These are phyloP conservation scores for Bjerkandera adusta DNA, from an alignment of 1,284 basidiomycete genomes.

Conservation along the genomic window DNA sequence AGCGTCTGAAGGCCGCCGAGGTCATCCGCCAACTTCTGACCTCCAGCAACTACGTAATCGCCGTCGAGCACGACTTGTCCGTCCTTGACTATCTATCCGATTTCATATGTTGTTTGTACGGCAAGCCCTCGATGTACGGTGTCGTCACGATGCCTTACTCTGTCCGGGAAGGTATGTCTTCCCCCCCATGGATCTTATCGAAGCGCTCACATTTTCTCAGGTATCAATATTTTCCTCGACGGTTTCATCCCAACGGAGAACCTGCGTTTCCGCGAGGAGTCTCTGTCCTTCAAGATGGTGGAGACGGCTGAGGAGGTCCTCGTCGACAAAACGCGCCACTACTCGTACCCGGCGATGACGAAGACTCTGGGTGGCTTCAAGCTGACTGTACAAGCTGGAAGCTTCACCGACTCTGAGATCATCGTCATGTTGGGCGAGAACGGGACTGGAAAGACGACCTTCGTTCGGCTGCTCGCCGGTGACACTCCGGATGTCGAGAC, in stretches of 20 bases:
- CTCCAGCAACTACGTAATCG: slow-evolving; percentile 87
- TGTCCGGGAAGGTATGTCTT: slow-evolving; percentile 82
- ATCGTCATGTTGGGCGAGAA: slow-evolving; percentile 98
- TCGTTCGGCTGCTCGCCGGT: slow-evolving; percentile 90
- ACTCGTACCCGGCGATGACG: slow-evolving; percentile 91
- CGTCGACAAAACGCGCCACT: slow-evolving; percentile 81
- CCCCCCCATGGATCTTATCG: not conserved
- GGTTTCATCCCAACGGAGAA: slow-evolving; percentile 99
- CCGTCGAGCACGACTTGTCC: slow-evolving; percentile 96
- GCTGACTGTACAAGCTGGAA: slow-evolving; percentile 83
- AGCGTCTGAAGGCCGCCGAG: slow-evolving; percentile 93
- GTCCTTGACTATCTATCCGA: slow-evolving; percentile 97
- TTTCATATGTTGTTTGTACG: slow-evolving; percentile 95
- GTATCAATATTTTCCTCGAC: slow-evolving; percentile 98
- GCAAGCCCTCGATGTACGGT: slow-evolving; percentile 95
- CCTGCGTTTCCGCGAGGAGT: slow-evolving; percentile 93
- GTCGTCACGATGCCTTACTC: slow-evolving; percentile 98
- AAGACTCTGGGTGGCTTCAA: slow-evolving; percentile 95
- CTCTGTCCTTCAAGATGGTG: slow-evolving; percentile 93
- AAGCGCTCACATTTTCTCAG: slow-evolving; percentile 34
- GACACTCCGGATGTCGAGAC: slow-evolving; percentile 83
- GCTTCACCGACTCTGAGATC: slow-evolving; percentile 95
- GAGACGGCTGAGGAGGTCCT: slow-evolving; percentile 89
- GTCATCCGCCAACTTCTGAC: slow-evolving; percentile 86
- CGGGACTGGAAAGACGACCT: slow-evolving; percentile 96